These are phyloP conservation scores for Knufia petricola DNA, from an alignment of 2,329 filamentous ascomycete species.

Conservation along the genomic window DNA sequence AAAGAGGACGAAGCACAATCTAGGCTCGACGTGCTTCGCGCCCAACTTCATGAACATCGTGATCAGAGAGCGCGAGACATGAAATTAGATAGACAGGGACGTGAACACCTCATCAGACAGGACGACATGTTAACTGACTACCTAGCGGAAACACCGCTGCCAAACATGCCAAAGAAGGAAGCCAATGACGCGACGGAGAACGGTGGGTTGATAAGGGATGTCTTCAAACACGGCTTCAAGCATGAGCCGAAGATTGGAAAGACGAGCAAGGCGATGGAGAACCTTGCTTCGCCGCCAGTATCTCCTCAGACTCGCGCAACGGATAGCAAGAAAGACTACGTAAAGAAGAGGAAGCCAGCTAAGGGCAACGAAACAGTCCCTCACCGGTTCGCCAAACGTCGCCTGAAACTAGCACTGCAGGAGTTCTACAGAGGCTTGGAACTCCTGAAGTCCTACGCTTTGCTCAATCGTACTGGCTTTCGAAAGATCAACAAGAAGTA, in stretches of 20 bases:
- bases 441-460: slow-evolving; percentile 79
- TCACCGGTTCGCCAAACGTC: slow-evolving; percentile 79
- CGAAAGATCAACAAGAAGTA: slow-evolving; percentile 99
- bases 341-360: slow-evolving; percentile 32
- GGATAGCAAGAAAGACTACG: slow-evolving; percentile 39
- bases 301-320: slow-evolving; percentile 26
- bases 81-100: slow-evolving; percentile 41
- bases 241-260: slow-evolving; percentile 39
- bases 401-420: slow-evolving; percentile 80
- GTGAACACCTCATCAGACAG: background rate
- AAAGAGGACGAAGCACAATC: slow-evolving; percentile 80
- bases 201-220: too few species aligned
- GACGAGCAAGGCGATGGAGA: slow-evolving; percentile 43
- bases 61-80: slow-evolving; percentile 68
- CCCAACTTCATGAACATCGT: slow-evolving; percentile 88
- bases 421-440: slow-evolving; percentile 91
- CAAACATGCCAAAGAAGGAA: background rate
- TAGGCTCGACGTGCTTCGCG: slow-evolving; percentile 59
- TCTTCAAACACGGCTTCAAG: slow-evolving; percentile 21
- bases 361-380: slow-evolving; percentile 53
- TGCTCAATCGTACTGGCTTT: slow-evolving; percentile 86
- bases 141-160: slow-evolving; percentile 8
- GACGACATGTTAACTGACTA: slow-evolving; percentile 22
- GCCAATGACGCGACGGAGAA: slow-evolving; percentile 10
- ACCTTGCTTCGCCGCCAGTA: slow-evolving; percentile 33